Evolutionary conservation across 306 rosid genomes (phyloP), one percentile per base, ranked within the genome.

Genomic region (Pyrus communis): DNA sequence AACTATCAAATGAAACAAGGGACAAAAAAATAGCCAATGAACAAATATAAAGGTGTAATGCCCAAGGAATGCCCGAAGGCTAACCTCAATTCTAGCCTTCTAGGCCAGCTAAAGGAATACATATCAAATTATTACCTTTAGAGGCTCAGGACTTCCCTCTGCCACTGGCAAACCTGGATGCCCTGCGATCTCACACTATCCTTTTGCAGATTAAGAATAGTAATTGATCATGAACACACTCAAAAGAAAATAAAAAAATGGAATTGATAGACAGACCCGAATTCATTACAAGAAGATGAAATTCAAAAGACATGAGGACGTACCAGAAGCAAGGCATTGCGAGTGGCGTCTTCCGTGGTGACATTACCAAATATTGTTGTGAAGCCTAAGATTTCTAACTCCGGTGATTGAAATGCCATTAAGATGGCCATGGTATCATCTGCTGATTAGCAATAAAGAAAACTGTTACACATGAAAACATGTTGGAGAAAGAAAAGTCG

Each of bases 181-280:
- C 79, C 97, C 96, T 79, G 97, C 97, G 31, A 95, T 88, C 92
- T 90, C 99, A 95, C 99, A 95, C 99, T 95, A 86, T 95, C 85
- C 97, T 92, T 91, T 92, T 89, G 92, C 87, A 84, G 69, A 86
- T 79, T 73, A 68, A 84, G 81, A 82, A 75, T 64, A 83, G 79
- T 76, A 81, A 66, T 81, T 65, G 85, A 90, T 90, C 91, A 86
- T 70, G 88, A 80, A 81, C 69, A 76, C 21, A 42, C 79, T 77
- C 84, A 75, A 78, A 71, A 75, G 73, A 67, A 59, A 72, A 19
- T 61, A 9, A 5, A 23, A 60, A 21, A 61, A 61, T 12, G 31
- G 43, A 22, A 64, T 63, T 15, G 69, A 64, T 13, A 64, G 67
- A 61, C 67, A 61, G 38, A 31, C 43, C 43, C 14, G 0, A 64